phyloP scores from a whole-genome alignment of 2,329 filamentous ascomycete species.

The Diaporthe ampelina region DNA sequence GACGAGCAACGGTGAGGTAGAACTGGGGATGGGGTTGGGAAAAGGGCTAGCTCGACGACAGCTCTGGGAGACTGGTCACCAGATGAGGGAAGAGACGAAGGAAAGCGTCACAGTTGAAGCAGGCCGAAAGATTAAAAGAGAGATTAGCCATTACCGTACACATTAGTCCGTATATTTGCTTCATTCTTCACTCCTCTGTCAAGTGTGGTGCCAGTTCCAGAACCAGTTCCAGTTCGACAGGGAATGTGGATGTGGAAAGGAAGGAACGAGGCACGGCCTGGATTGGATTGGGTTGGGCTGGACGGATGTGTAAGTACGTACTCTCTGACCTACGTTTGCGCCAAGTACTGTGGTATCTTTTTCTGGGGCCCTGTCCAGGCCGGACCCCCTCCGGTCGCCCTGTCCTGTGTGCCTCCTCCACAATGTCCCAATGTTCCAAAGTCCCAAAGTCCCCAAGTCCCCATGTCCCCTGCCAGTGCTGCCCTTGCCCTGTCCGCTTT shows the following conservation, averaged over 20 bases:
- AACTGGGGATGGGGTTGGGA: slow-evolving; percentile 14
- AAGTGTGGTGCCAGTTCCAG: slow-evolving; percentile 35
- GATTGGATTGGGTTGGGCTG: slow-evolving; percentile 33
- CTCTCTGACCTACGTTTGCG: slow-evolving; percentile 22
- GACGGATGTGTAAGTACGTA: slow-evolving; percentile 34
- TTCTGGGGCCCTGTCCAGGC: slow-evolving; percentile 21
- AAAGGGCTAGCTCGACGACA: slow-evolving; percentile 28
- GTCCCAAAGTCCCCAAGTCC: neutral
- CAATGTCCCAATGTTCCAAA: neutral
- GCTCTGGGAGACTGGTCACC: slow-evolving; percentile 30
- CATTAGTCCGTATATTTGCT: slow-evolving; percentile 34
- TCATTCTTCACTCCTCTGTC: slow-evolving; percentile 33
- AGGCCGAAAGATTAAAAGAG: slow-evolving; percentile 37
- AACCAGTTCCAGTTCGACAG: slow-evolving; percentile 32
- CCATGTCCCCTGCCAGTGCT: neutral
- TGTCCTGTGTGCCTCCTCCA: neutral
- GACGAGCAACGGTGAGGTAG: slow-evolving; percentile 20
- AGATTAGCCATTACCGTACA: slow-evolving; percentile 34
- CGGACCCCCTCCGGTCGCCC: slow-evolving; percentile 1
- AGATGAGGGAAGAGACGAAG: slow-evolving; percentile 27
- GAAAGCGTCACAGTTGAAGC: slow-evolving; percentile 18
- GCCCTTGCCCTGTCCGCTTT: slow-evolving; percentile 23
- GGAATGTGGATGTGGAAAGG: slow-evolving; percentile 34
- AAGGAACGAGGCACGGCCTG: slow-evolving; percentile 37
- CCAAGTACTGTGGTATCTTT: slow-evolving; percentile 17